Base-by-base conservation (phyloP, 2,329 filamentous ascomycete species). In the Diaporthe nobilis region DNA sequence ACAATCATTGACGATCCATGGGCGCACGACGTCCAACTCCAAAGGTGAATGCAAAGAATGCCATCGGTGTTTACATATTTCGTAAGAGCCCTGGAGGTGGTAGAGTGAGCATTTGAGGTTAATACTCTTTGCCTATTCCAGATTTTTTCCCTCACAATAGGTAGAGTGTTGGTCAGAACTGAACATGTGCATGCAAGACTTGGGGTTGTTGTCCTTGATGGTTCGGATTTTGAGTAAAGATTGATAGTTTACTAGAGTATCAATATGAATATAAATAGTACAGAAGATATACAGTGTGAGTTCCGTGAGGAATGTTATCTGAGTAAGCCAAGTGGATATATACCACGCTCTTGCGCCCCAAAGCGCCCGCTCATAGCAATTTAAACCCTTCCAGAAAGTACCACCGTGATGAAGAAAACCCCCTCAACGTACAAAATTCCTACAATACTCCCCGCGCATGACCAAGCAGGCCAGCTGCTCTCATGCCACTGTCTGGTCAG, bases 291-390 rank as follows among this genome's bases (percentile, higher is more conserved):
- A 42, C 31, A 39, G 34, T 28, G 3, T 28, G 65, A 42, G 3
- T 39, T 55, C 65, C 47, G n/a, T 28, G 65, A 53, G 65, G 65
- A 68, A 55, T 53, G 49, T 20, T 55, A 55, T 70, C 65, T 68
- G 13, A 37, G 10, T 13, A 22, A 55, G n/a, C 9, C 31, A 28
- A 20, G 7, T 20, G 47, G 65, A 31, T 53, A 42, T 55, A 20
- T 22, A 2, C 34, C 22, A 37, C 17, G 31, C 1, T n/a, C 34
- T 42, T 7, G 7, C 20, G 2, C 31, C 49, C 49, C 34, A 9
- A 39, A 39, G n/a, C 65, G 34, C 65, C 49, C 12, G 65, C 65
- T 70, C 20, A 28, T 28, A 39, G 47, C 15, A 25, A 53, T 0
- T 68, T 12, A 20, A 17, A 12, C 28, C 44, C 12, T 3, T 51